phyloP scores from a whole-genome alignment of 352 stramenopile species.

The Globisporangium mamillatum region DNA sequence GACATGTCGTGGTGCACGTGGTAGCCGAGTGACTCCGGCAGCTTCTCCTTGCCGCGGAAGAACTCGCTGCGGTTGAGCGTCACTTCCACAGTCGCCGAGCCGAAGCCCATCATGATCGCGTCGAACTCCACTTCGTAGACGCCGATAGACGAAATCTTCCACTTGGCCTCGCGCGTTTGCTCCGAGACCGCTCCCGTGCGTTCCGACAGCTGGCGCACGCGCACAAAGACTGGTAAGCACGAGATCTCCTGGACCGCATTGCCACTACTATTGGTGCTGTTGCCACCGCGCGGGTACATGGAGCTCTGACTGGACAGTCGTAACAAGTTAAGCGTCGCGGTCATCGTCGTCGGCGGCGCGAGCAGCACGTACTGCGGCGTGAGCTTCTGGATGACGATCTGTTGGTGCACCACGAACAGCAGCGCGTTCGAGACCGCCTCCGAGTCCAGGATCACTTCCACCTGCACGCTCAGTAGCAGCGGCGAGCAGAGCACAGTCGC shows the following conservation, averaged over 20 bases:
- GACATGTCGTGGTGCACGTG: conserved; percentile 45
- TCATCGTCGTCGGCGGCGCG: conserved; percentile 37
- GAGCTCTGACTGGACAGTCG: conserved; percentile 31
- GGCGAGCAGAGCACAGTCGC: conserved; percentile 41
- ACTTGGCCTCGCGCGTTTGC: conserved; percentile 45
- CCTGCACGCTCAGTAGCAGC: conserved; percentile 39
- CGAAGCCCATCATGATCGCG: conserved; percentile 52
- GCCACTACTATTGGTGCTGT: not conserved
- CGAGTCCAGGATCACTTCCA: conserved; percentile 64
- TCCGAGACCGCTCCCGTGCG: conserved; percentile 49
- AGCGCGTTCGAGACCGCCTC: conserved; percentile 53
- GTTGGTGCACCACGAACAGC: conserved; percentile 46
- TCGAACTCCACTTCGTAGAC: conserved; percentile 66
- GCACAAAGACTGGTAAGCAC: conserved; percentile 49
- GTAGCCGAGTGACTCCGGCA: conserved; percentile 42
- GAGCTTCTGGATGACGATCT: conserved; percentile 44
- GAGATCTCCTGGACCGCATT: conserved; percentile 37
- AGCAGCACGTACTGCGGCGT: conserved; percentile 60
- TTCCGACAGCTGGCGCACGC: conserved; percentile 49
- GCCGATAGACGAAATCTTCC: conserved; percentile 49
- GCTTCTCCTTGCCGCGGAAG: conserved; percentile 40
- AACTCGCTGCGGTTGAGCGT: conserved; percentile 52
- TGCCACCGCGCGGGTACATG: conserved; percentile 1
- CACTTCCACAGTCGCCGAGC: conserved; percentile 43
- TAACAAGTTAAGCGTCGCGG: conserved; percentile 52